phyloP scores from a whole-genome alignment of 345 rosid species.

The Brassica incana region DNA sequence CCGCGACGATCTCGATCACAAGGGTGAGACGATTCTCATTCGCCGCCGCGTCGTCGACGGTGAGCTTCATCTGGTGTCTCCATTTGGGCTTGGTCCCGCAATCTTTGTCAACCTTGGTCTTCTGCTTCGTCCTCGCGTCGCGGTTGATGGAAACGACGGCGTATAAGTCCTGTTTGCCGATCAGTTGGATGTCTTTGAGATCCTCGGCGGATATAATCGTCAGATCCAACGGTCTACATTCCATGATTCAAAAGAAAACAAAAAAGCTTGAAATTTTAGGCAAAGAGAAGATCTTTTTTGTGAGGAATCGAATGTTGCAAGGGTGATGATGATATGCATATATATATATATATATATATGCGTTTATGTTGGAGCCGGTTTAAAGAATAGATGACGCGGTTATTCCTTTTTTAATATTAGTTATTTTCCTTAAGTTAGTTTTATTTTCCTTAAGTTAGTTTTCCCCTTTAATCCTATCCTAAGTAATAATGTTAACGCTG shows the following conservation, averaged over 20 bases:
- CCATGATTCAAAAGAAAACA: constrained; percentile 42
- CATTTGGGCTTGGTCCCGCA: constrained; percentile 57
- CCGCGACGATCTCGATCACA: constrained; percentile 46
- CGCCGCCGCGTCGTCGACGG: constrained; percentile 50
- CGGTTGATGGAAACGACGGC: constrained; percentile 52
- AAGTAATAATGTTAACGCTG: neutral
- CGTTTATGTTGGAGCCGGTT: constrained; percentile 19
- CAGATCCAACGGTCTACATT: constrained; percentile 55
- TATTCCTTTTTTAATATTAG: neutral
- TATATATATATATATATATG: neutral
- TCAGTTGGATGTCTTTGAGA: constrained; percentile 52
- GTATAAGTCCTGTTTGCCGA: constrained; percentile 66
- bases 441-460: too few relatives aligned
- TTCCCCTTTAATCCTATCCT: neutral
- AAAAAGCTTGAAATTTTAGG: neutral
- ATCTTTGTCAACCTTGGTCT: constrained; percentile 55
- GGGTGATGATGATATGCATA: neutral
- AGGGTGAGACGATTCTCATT: constrained; percentile 44
- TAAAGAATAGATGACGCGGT: too few relatives aligned
- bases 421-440: neutral
- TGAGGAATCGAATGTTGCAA: neutral
- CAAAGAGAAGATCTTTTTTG: neutral
- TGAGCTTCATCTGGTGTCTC: constrained; percentile 54
- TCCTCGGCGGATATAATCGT: constrained; percentile 53
- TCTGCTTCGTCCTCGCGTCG: constrained; percentile 48